Conservation (phyloP, 2,329 filamentous ascomycete species). For the Epichloe glyceriae region DNA sequence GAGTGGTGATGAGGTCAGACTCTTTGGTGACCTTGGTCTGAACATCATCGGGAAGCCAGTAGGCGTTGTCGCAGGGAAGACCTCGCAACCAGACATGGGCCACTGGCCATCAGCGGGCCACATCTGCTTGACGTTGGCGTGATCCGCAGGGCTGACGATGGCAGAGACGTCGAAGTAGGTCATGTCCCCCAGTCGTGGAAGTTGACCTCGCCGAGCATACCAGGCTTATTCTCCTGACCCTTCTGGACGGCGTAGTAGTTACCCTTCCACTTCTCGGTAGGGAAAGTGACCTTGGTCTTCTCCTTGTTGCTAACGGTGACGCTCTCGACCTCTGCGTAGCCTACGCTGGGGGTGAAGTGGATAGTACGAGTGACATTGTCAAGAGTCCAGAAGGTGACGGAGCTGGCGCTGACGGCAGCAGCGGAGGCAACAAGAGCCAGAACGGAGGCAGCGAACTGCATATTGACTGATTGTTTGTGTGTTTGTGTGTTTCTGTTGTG, state of each 20-base stretch:
- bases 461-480: slow-evolving; percentile 24
- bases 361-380: slow-evolving; percentile 37
- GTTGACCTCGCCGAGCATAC: slow-evolving; percentile 40
- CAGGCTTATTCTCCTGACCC: slow-evolving; percentile 27
- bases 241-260: slow-evolving; percentile 38
- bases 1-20: slow-evolving; percentile 36
- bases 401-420: slow-evolving; percentile 29
- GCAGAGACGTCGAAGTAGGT: slow-evolving; percentile 48
- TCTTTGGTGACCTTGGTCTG: slow-evolving; percentile 40
- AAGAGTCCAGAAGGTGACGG: slow-evolving; percentile 46
- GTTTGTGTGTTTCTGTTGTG: slow-evolving; percentile 2
- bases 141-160: slow-evolving; percentile 39
- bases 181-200: slow-evolving; percentile 34
- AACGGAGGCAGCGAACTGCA: slow-evolving; percentile 39
- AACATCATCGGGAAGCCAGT: slow-evolving; percentile 40
- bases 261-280: slow-evolving; percentile 29
- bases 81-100: slow-evolving; percentile 36
- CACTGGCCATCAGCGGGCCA: slow-evolving; percentile 27
- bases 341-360: slow-evolving; percentile 34
- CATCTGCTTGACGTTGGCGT: slow-evolving; percentile 40
- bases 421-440: slow-evolving; percentile 30
- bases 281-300: slow-evolving; percentile 29
- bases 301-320: slow-evolving; percentile 26
- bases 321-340: slow-evolving; percentile 20
- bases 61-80: slow-evolving; percentile 39